Evolutionary conservation across 2,329 filamentous ascomycete species (phyloP), one percentile per base, ranked within the genome.

Genomic region (Fusarium coicis): DNA sequence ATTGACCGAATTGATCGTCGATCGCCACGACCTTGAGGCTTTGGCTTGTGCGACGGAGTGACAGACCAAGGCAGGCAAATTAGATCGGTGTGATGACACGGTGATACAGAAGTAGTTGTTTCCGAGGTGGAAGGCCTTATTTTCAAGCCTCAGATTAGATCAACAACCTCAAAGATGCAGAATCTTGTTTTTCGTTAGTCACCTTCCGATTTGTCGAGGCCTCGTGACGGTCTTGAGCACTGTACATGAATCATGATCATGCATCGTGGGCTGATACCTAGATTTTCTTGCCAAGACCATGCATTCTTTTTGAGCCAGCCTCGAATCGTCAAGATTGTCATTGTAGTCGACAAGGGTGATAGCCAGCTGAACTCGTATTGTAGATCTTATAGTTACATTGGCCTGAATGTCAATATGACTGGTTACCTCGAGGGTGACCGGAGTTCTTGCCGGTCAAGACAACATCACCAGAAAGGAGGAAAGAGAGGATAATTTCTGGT

Each of bases 1-100:
- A 57, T 47, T 14, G 40, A 23, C 7, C 6, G n/a, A 42, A 12
- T 16, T 19, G 30, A 63, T 60, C n/a, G 18, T 36, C 23, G n/a
- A 49, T 40, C 26, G 19, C 50, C 34, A 26, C 28, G 21, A 32
- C 19, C 5, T 30, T 30, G 30, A 37, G 28, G 43, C 55, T 60
- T 49, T 34, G 28, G 14, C 14, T 36, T 59, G n/a, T 42, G 28
- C 23, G 6, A n/a, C 16, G 4, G 8, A 23, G 34, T 53, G 14
- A 7, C 23, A n/a, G 5, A 34, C 10, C 19, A 28, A 23, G 21
- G 9, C n/a, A 30, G 21, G 9, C n/a, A n/a, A 21, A 26, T 32
- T 40, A 10, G 7, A 36, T 57, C 43, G 60, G 54, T 63, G 60
- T 63, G 60, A 60, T 50, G 15, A n/a, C 32, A 21, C 5, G 18